Base-by-base conservation (phyloP, 2,329 filamentous ascomycete genomes). In the Pestalotiopsis sp. region DNA sequence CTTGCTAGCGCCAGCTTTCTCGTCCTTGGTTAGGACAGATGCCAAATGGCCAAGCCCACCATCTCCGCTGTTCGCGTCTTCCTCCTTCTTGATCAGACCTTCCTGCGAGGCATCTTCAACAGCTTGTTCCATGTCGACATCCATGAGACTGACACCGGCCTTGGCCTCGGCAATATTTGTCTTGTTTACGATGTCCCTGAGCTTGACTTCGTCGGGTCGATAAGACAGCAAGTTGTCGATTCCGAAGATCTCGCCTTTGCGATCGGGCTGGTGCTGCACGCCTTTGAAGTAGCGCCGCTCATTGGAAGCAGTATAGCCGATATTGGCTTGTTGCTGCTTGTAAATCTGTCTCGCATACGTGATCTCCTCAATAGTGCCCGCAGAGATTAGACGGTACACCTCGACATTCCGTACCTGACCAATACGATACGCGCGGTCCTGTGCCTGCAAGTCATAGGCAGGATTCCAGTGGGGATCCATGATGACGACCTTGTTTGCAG, bases 381-480 rank as follows among this genome's bases (percentile, higher is more conserved):
- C 90, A 2, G 93, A 95, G 20, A 99, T 90, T 1, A 99, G 88
- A 3, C 96, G 91, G 78, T 97, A 98, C 1, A 98, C 95, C 77
- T 99, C 96, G 0, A 99, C 96, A 76, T 98, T 94, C 23, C 96
- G 88, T 0, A 89, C 90, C 80, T 99, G 96, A 0, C 96, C 96
- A 71, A 99, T 98, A 65, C 96, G 91, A 78, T 99, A 98, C 2
- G 96, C 96, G 65, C 96, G 90, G 77, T 99, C 96, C 80, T 99
- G 96, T 0, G 96, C 96, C 79, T 99, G 96, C 0, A 98, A 86
- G 75, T 99, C 96, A 73, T 96, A 95, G 2, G 93, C 89, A 0
- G 96, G 96, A 73, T 99, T 99, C 96, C 96, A 99, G 75, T 98
- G 96, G 0, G 96, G 96, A 77, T 98, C 96, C 62, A 98, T 91